These are phyloP conservation scores for Anthracocystis walkeri DNA, from an alignment of 1,284 basidiomycete species.

Conservation along the genomic window DNA sequence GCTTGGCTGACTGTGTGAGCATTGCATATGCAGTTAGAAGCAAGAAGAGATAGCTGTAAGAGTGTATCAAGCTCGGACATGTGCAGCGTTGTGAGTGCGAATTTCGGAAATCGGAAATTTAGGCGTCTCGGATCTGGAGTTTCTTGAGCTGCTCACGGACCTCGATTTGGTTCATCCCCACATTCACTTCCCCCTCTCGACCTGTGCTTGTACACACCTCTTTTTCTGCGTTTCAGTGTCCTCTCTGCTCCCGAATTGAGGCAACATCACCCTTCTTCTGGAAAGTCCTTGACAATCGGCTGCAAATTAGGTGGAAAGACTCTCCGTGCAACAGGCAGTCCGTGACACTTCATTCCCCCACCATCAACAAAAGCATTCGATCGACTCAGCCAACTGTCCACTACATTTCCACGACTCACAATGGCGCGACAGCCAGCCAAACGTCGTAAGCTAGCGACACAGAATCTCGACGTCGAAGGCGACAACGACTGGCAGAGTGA, in stretches of 20 bases:
- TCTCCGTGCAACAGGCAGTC: neutral
- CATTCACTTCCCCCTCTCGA: neutral
- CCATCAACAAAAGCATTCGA: neutral
- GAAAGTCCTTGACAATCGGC: neutral
- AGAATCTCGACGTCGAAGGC: slow-evolving; percentile 39
- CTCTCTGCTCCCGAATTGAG: too few species aligned
- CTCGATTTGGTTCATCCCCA: slow-evolving; percentile 8
- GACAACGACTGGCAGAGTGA: slow-evolving; percentile 48
- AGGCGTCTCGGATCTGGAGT: neutral
- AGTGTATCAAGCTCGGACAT: too few species aligned
- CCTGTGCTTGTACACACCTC: neutral
- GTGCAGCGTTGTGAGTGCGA: neutral
- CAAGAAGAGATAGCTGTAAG: neutral
- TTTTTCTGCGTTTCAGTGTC: neutral
- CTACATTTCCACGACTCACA: neutral
- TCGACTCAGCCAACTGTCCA: neutral
- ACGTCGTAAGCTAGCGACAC: slow-evolving; percentile 27
- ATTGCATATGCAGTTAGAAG: too few species aligned
- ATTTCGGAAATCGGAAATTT: slow-evolving; percentile 14
- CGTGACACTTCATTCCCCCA: too few species aligned
- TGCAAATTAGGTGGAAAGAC: neutral
- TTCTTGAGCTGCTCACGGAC: slow-evolving; percentile 7
- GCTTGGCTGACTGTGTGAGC: neutral
- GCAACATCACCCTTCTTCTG: too few species aligned
- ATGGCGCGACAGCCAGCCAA: slow-evolving; percentile 41